These are phyloP conservation scores for Adansonia grandidieri DNA, from an alignment of 441 rosid genomes.

Conservation along the genomic window DNA sequence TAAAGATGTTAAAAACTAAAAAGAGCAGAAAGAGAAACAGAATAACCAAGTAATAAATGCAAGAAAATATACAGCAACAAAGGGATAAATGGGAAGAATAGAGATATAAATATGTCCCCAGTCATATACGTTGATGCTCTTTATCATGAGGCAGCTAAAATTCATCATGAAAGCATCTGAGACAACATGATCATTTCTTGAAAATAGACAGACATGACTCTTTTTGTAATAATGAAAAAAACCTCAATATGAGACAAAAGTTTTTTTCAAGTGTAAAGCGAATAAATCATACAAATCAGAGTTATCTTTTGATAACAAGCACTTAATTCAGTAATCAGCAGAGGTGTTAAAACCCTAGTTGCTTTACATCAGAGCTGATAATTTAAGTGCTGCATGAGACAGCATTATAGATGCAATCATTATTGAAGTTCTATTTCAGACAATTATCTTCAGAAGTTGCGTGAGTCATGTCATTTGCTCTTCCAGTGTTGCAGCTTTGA, in stretches of 20 bases:
- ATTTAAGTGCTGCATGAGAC: background rate
- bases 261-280: background rate
- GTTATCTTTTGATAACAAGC: background rate
- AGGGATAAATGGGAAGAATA: background rate
- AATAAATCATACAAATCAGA: background rate
- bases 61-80: background rate
- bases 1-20: background rate
- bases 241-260: background rate
- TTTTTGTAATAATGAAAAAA: background rate
- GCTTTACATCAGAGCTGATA: background rate
- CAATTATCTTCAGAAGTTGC: too few relatives aligned
- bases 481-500: background rate
- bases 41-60: background rate
- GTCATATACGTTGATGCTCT: background rate
- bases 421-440: background rate
- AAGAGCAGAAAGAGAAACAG: background rate
- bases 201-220: background rate
- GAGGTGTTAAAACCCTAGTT: too few relatives aligned
- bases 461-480: background rate
- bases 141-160: background rate
- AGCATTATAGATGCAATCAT: background rate
- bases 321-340: constrained; percentile 5
- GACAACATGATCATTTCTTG: background rate
- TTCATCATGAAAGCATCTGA: background rate
- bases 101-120: background rate